Evolutionary conservation across 2,329 filamentous ascomycete species (phyloP), one percentile per base, ranked within the genome.

Genomic region (Diplocarpon mali): DNA sequence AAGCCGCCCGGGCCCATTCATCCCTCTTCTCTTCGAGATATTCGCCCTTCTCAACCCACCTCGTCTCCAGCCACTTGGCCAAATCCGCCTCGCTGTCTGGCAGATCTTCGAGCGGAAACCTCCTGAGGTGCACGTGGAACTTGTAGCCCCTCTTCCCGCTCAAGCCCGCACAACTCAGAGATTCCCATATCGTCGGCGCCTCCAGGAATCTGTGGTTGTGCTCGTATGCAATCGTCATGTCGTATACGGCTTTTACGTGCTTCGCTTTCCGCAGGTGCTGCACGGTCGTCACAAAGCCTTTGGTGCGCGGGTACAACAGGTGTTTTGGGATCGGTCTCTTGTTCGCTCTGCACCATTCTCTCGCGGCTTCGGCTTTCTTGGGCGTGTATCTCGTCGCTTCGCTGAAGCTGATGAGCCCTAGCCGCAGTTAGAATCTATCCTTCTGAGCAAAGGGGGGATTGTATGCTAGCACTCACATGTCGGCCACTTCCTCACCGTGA

Each of bases 351-450:
- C 75, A 79, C 70, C 72, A 79, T 6, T 59, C 56, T 46, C 65
- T 65, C 1, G 74, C 70, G 50, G 71, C 66, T 36, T 65, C 61
- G 51, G 73, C 70, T 59, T 78, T 80, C 44, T 63, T 56, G 1
- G 64, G 63, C 2, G 73, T 78, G 58, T 69, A 79, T 49, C 76
- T 69, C 8, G 75, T 79, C n/a, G 71, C 72, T 64, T 81, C 77
- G 55, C 73, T 77, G 65, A 76, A 80, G 54, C 74, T 75, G 53
- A 82, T 70, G 53, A 80, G 71, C 78, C 75, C 75, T 79, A 52
- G 9, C 20, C 34, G 30, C 30, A 3, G 5, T 14, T 12, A 32
- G 11, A 32, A 5, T 32, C 30, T 32, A 5, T 12, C 30, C 11
- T 14, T 12, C 9, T 9, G 30, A 24, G 4, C 30, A 3, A 14